Conservation (phyloP, 768 basidiomycete genomes). For the Chlorophyllum brunneum region DNA sequence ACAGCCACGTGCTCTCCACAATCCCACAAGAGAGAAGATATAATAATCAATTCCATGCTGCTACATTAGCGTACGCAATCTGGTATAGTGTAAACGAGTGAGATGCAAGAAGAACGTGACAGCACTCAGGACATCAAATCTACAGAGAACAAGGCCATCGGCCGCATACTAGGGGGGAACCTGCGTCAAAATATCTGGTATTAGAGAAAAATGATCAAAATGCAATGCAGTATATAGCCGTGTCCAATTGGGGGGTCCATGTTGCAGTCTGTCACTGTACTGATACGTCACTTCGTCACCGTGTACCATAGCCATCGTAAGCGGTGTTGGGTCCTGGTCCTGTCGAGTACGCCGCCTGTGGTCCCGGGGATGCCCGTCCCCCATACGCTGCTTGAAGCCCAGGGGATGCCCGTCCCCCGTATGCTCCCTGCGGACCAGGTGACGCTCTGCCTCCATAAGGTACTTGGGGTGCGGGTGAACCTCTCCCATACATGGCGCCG, state of each 20-base stretch:
- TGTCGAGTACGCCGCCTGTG: slow-evolving; percentile 28
- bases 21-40: neutral
- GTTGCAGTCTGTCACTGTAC: neutral
- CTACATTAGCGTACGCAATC: slow-evolving; percentile 13
- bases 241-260: neutral
- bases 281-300: neutral
- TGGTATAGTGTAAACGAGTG: slow-evolving; percentile 12
- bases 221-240: slow-evolving; percentile 7
- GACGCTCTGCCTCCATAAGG: slow-evolving; percentile 28
- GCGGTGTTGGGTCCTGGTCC: slow-evolving; percentile 34
- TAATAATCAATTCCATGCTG: slow-evolving; percentile 8
- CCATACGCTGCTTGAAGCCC: slow-evolving; percentile 26
- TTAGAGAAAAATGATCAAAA: neutral
- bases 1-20: slow-evolving; percentile 11
- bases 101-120: slow-evolving; percentile 10
- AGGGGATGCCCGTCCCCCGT: slow-evolving; percentile 29
- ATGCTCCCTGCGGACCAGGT: slow-evolving; percentile 26
- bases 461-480: slow-evolving; percentile 25
- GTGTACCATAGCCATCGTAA: slow-evolving; percentile 22
- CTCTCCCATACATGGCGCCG: slow-evolving; percentile 28
- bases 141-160: slow-evolving; percentile 7
- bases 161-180: slow-evolving; percentile 2
- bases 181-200: neutral
- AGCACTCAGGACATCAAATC: slow-evolving; percentile 11
- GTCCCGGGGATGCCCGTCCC: slow-evolving; percentile 30